Evolutionary conservation across 345 rosid species (phyloP).

Genomic region (Anastatica hierochuntica): DNA sequence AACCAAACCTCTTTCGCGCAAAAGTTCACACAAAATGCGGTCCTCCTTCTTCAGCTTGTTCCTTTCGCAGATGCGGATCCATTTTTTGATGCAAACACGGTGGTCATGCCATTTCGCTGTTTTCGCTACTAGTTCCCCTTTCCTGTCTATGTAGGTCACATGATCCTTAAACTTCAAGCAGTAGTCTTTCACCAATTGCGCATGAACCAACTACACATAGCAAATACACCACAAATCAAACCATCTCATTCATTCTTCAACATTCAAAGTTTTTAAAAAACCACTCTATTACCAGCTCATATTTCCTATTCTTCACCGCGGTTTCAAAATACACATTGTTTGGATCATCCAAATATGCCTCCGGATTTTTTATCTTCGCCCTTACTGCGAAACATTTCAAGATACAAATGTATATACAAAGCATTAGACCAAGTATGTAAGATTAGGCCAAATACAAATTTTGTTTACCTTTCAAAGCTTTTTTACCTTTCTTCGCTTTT

Average conservation of each 20-base stretch:
- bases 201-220: slow-evolving; percentile 4
- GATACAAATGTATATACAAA: too few species aligned
- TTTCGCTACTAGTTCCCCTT: neutral
- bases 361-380: too few species aligned
- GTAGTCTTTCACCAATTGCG: slow-evolving; percentile 17
- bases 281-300: neutral
- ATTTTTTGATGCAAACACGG: slow-evolving; percentile 5
- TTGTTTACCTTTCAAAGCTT: too few species aligned
- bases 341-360: neutral
- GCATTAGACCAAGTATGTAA: too few species aligned
- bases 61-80: slow-evolving; percentile 2
- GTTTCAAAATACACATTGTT: neutral
- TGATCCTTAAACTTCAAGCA: neutral
- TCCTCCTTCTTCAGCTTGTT: slow-evolving; percentile 3
- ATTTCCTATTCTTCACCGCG: neutral
- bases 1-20: neutral
- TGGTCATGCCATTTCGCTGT: neutral
- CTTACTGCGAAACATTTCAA: too few species aligned
- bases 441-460: too few species aligned
- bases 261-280: too few species aligned
- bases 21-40: slow-evolving; percentile 16
- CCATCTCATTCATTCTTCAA: too few species aligned
- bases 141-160: neutral
- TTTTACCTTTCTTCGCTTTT: too few species aligned
- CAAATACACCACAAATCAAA: too few species aligned